Base-by-base conservation (phyloP, 2,329 filamentous ascomycete genomes). In the Simplicillium aogashimaense region DNA sequence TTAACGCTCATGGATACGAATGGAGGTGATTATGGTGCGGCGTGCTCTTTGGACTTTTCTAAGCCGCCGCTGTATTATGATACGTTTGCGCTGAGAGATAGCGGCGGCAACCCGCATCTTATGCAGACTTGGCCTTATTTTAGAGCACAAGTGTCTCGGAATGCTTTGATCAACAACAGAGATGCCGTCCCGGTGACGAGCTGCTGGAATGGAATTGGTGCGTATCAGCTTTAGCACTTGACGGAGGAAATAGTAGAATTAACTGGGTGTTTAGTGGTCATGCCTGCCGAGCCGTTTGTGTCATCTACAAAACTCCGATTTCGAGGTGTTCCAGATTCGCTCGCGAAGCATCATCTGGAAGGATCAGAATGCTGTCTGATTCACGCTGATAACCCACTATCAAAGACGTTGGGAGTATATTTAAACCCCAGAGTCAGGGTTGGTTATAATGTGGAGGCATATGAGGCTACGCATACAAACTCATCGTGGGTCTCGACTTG, bases 331-430 rank as follows among this genome's bases (percentile, higher is more conserved):
- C 53, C 74, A 0, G 81, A 85, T 51, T 70, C 68, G 4, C 71
- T 90, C 2, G 76, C 76, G 3, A 52, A 57, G 7, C 52, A 64
- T 18, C 82, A 86, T 52, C 65, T 88, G 18, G 85, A 89, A 57
- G 84, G 70, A n/a, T 83, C 78, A 12, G 84, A 89, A 59, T 88
- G 83, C 63, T 89, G 85, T 57, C 72, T 89, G 39, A 78, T 86
- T 40, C 83, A 86, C 53, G 75, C 76, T 3, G 83, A 86, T 51
- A 86, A 86, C 49, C 74, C 74, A 2, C 59, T 78, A 4, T 69
- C 69, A 5, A 53, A 53, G 41, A 56, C 57, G 6, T 48, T 59
- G 40, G 78, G 82, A 37, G 75, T 86, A 6, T 86, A 69, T 55
- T 53, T 86, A 31, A 87, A 87, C 54, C 80, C 82, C 2, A 70